Evolutionary conservation across 2,329 filamentous ascomycete species (phyloP).

Genomic region (Xylaria sp.): DNA sequence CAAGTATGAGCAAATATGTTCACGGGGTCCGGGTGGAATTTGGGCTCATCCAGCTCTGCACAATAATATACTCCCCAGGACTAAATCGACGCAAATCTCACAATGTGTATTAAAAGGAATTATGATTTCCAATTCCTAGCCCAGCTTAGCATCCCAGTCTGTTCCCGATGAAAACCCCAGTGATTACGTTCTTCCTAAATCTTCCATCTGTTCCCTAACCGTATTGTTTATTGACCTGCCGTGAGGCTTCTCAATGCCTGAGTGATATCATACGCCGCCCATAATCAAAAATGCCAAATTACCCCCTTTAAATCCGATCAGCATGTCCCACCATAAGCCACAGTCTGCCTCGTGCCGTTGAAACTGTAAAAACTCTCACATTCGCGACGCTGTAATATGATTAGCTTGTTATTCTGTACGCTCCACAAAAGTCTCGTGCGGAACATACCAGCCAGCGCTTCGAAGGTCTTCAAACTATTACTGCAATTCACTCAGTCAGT

Average conservation of each 20-base stretch:
- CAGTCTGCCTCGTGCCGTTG: background rate
- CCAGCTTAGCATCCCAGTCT: background rate
- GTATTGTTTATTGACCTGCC: background rate
- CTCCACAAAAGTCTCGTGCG: background rate
- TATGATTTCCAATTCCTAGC: background rate
- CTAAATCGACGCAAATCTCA: background rate
- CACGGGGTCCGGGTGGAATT: background rate
- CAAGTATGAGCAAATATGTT: background rate
- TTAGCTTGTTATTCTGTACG: background rate
- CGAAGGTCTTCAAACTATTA: slow-evolving; percentile 30
- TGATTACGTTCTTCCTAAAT: background rate
- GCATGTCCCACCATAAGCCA: background rate
- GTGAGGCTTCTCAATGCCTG: background rate
- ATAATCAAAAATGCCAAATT: slow-evolving; percentile 7
- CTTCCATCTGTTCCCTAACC: background rate
- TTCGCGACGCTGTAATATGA: slow-evolving; percentile 15
- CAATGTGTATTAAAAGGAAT: slow-evolving; percentile 9
- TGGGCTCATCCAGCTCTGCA: background rate
- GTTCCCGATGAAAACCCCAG: background rate
- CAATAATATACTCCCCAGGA: background rate
- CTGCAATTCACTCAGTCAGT: too few species aligned
- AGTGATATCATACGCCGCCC: background rate
- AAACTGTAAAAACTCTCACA: slow-evolving; percentile 3
- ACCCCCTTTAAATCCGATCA: slow-evolving; percentile 3
- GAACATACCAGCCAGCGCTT: slow-evolving; percentile 32